Evolutionary conservation across 148 eudicot genomes (phyloP).

Genomic region (Amaranthus palmeri): DNA sequence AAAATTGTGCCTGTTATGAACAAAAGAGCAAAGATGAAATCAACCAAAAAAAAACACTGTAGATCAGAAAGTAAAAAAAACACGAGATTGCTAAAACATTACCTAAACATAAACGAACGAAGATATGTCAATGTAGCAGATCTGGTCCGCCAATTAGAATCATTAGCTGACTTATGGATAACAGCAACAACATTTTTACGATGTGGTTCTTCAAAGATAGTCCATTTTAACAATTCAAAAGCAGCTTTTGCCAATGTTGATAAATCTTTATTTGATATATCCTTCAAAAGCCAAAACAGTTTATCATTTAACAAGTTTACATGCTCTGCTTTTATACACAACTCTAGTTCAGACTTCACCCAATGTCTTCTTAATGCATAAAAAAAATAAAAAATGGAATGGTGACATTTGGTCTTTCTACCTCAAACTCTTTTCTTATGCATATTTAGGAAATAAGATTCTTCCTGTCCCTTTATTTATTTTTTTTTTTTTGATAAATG

Average conservation of each 20-base stretch:
- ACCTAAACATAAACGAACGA: slow-evolving; percentile 94
- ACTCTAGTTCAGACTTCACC: background rate
- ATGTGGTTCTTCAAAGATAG: slow-evolving; percentile 57
- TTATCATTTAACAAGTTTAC: background rate
- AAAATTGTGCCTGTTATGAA: slow-evolving; percentile 67
- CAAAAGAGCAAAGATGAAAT: slow-evolving; percentile 3
- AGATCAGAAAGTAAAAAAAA: background rate
- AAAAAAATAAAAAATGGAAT: background rate
- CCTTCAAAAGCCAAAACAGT: slow-evolving; percentile 47
- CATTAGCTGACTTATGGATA: slow-evolving; percentile 68
- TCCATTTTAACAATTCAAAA: slow-evolving; percentile 91
- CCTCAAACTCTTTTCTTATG: background rate
- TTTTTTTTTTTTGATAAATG: no score
- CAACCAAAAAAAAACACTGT: background rate
- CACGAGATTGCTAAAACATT: slow-evolving; percentile 16
- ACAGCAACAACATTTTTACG: slow-evolving; percentile 71
- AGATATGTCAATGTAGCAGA: slow-evolving; percentile 91
- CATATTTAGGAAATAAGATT: background rate
- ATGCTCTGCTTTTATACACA: background rate
- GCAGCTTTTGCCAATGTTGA: slow-evolving; percentile 95
- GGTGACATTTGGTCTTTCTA: background rate
- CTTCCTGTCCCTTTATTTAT: no score
- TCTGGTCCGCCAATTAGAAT: slow-evolving; percentile 97
- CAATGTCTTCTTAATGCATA: background rate
- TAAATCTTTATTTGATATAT: slow-evolving; percentile 88